These are phyloP conservation scores for Ustulina deusta DNA, from an alignment of 2,329 filamentous ascomycete species.

Conservation along the genomic window DNA sequence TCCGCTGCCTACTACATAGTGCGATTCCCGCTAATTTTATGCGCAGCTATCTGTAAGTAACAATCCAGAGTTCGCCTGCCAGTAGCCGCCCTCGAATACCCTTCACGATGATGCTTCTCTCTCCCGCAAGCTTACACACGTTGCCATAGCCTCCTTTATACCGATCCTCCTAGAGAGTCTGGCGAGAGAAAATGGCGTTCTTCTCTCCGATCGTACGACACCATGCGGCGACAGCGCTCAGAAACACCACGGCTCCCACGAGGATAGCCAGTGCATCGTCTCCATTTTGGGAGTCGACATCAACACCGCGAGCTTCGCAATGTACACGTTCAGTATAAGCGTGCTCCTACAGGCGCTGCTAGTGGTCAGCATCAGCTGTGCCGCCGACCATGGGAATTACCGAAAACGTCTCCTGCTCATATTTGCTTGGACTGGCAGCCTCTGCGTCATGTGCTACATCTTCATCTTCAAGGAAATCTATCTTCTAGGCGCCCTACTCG, in stretches of 20 bases:
- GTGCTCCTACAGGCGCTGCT: slow-evolving; percentile 89
- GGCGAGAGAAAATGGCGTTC: slow-evolving; percentile 89
- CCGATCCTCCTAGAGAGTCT: slow-evolving; percentile 95
- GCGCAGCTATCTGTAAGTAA: slow-evolving; percentile 48
- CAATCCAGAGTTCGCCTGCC: slow-evolving; percentile 3
- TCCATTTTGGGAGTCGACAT: slow-evolving; percentile 85
- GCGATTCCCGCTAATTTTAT: slow-evolving; percentile 20
- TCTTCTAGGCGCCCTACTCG: slow-evolving; percentile 82
- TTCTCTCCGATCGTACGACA: slow-evolving; percentile 79
- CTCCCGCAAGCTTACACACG: slow-evolving; percentile 34
- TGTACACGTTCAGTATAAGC: slow-evolving; percentile 97
- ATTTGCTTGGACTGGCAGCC: slow-evolving; percentile 86
- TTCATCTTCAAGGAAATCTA: slow-evolving; percentile 81
- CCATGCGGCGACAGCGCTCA: slow-evolving; percentile 77
- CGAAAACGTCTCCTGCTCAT: slow-evolving; percentile 86
- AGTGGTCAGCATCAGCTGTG: slow-evolving; percentile 95
- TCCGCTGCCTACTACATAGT: neutral
- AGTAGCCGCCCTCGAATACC: neutral
- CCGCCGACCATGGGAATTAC: slow-evolving; percentile 92
- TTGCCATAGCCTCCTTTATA: slow-evolving; percentile 83
- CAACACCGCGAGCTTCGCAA: slow-evolving; percentile 96
- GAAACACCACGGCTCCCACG: slow-evolving; percentile 55
- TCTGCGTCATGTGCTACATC: slow-evolving; percentile 89
- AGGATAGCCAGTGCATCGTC: slow-evolving; percentile 81
- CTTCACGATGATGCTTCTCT: neutral